Conservation (phyloP, 352 stramenopile species). For the Phytophthora foliorum region DNA sequence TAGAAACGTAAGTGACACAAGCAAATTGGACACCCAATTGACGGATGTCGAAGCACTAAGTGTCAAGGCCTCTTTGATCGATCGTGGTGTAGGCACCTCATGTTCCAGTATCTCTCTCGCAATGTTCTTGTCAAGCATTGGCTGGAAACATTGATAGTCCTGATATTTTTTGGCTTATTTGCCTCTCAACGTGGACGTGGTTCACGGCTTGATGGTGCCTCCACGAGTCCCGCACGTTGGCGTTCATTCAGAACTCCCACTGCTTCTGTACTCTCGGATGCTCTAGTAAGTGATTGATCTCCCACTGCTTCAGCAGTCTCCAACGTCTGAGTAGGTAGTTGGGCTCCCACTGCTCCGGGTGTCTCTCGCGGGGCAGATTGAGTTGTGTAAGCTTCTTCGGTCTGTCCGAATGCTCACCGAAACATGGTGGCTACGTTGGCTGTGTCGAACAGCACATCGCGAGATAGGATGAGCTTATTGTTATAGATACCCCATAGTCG, state of each 20-base stretch:
- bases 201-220: background rate
- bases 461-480: background rate
- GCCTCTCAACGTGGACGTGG: background rate
- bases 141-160: background rate
- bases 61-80: background rate
- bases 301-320: background rate
- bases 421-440: background rate
- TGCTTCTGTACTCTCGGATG: background rate
- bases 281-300: background rate
- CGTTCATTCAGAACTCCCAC: background rate
- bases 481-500: background rate
- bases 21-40: slow-evolving; percentile 94
- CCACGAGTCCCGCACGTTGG: slow-evolving; percentile 3
- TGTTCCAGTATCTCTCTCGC: slow-evolving; percentile 3
- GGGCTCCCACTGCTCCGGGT: background rate
- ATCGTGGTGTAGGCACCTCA: background rate
- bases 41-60: slow-evolving; percentile 91
- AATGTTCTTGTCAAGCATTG: background rate
- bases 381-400: background rate
- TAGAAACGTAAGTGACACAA: slow-evolving; percentile 96
- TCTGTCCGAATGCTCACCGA: background rate
- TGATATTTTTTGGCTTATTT: background rate
- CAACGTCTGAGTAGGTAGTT: background rate
- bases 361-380: background rate
- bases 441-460: background rate